These are phyloP conservation scores for Cryphonectria naterciae DNA, from an alignment of 2,329 filamentous ascomycete species.

Conservation along the genomic window DNA sequence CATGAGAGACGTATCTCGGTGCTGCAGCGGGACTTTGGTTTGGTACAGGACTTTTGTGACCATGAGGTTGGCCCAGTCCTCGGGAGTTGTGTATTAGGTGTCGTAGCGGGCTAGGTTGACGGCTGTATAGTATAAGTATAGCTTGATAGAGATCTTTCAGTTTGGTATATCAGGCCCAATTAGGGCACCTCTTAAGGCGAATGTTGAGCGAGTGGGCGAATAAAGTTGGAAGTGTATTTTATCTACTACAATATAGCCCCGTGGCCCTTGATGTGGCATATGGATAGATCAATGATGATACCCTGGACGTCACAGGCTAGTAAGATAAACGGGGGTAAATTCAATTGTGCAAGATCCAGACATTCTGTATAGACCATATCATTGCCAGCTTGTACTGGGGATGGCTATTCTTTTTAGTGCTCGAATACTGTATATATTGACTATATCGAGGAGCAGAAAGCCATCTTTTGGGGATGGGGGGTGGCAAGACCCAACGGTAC, in stretches of 20 bases:
- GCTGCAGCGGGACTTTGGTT: constrained; percentile 48
- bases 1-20: constrained; percentile 45
- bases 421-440: no score
- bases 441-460: no score
- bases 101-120: constrained; percentile 44
- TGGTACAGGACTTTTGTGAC: constrained; percentile 53
- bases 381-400: no score
- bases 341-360: no score
- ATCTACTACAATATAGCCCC: neutral
- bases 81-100: constrained; percentile 43
- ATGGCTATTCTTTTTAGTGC: no score
- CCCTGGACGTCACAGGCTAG: constrained; percentile 12
- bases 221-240: no score
- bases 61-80: constrained; percentile 49
- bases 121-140: constrained; percentile 47
- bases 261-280: neutral
- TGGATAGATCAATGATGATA: neutral
- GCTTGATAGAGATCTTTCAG: constrained; percentile 46
- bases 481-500: no score
- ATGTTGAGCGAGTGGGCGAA: neutral
- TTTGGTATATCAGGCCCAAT: neutral
- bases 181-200: neutral
- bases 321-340: no score
- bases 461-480: no score
- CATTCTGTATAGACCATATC: no score